A percentile compares a stretch with the other conserved stretches of the same genome.
Evolutionary conservation across 805 yeast genomes (phyloP).

Genomic region (Candida sanyiensis): DNA sequence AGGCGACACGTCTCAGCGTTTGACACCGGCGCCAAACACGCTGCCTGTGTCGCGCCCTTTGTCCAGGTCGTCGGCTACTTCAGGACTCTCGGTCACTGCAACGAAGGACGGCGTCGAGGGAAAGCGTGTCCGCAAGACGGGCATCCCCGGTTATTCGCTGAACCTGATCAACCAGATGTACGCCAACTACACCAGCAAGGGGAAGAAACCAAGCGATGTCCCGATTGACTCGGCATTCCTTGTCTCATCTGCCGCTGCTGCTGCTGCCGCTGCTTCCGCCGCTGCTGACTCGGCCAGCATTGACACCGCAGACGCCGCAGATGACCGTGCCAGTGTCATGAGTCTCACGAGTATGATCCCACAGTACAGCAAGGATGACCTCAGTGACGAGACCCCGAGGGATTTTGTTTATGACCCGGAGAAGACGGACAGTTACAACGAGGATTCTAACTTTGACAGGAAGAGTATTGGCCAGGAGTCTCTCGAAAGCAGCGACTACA

Average conservation of each 20-base stretch:
- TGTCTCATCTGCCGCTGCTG: slow-evolving; percentile 1
- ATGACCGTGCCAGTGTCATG: slow-evolving; percentile 20
- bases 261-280: slow-evolving; percentile 1
- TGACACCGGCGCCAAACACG: not conserved
- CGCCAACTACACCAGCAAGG: slow-evolving; percentile 17
- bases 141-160: slow-evolving; percentile 35
- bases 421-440: slow-evolving; percentile 9
- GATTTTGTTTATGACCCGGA: slow-evolving; percentile 7
- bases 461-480: slow-evolving; percentile 11
- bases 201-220: not conserved
- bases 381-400: not conserved
- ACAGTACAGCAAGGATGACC: slow-evolving; percentile 18
- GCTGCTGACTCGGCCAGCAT: not conserved
- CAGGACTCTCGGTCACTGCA: slow-evolving; percentile 68
- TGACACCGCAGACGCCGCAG: slow-evolving; percentile 5
- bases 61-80: slow-evolving; percentile 56
- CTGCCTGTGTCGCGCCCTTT: slow-evolving; percentile 45
- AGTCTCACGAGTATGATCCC: slow-evolving; percentile 27
- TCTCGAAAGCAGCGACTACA: slow-evolving; percentile 19
- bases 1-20: not conserved
- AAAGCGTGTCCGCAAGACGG: slow-evolving; percentile 41
- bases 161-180: slow-evolving; percentile 33
- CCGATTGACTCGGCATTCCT: too few species aligned
- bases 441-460: slow-evolving; percentile 14
- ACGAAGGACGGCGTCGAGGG: slow-evolving; percentile 74